phyloP scores from a whole-genome alignment of 768 basidiomycete species.

The Lactarius deliciosus region DNA sequence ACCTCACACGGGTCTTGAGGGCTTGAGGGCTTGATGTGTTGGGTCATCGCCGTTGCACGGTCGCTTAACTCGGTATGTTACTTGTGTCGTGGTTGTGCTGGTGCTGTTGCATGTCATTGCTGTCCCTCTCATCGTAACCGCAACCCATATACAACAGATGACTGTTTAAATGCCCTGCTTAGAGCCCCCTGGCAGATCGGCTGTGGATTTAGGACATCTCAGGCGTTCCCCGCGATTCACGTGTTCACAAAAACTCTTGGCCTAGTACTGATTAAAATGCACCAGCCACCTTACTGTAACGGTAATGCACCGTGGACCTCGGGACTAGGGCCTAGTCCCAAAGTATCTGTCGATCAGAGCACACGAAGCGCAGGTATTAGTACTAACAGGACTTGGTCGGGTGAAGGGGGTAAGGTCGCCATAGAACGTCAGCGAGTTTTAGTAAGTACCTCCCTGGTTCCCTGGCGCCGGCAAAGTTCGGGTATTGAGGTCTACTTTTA shows the following conservation, averaged over 20 bases:
- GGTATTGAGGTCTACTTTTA: not conserved
- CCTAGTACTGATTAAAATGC: too few species aligned
- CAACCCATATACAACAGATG: not conserved
- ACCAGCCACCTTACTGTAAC: too few species aligned
- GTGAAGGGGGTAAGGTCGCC: too few species aligned
- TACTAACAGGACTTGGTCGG: not conserved
- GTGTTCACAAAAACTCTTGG: not conserved
- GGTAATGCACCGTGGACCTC: not conserved
- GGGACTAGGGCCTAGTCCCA: too few species aligned
- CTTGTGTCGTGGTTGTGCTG: not conserved
- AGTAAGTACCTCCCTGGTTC: not conserved
- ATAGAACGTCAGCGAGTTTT: not conserved
- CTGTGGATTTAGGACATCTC: not conserved
- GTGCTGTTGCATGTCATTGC: not conserved
- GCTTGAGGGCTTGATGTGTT: not conserved
- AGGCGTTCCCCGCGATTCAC: too few species aligned
- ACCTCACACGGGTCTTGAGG: not conserved
- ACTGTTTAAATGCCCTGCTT: not conserved
- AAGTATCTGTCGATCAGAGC: not conserved
- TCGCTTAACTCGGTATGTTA: not conserved
- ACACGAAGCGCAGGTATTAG: too few species aligned
- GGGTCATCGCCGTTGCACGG: not conserved
- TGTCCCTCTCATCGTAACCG: not conserved
- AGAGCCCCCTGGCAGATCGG: not conserved
- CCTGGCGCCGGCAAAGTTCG: not conserved